These are phyloP conservation scores for Iris macrosiphon DNA, from an alignment of 106 monocot species.

Conservation along the genomic window DNA sequence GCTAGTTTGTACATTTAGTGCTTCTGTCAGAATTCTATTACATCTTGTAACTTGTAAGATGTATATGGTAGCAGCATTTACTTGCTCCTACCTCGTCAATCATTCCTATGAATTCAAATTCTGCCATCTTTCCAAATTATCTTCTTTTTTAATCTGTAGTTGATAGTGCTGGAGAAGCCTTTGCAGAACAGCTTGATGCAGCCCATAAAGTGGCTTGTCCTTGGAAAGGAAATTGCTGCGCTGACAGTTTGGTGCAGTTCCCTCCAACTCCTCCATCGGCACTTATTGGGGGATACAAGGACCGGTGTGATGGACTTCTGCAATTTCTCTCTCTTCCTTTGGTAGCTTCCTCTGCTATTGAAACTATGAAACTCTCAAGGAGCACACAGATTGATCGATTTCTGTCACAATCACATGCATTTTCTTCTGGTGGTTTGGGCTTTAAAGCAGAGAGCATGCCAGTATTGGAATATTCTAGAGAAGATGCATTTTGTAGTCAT, in stretches of 20 bases:
- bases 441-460: slow-evolving; percentile 44
- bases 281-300: slow-evolving; percentile 86
- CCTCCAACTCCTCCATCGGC: slow-evolving; percentile 67
- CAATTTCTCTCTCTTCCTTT: slow-evolving; percentile 74
- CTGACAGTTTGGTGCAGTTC: slow-evolving; percentile 93
- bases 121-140: slow-evolving; percentile 1
- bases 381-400: slow-evolving; percentile 62
- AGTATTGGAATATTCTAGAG: slow-evolving; percentile 28
- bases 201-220: slow-evolving; percentile 62
- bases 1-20: no score
- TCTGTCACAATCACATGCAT: slow-evolving; percentile 46
- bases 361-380: slow-evolving; percentile 65
- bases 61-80: no score
- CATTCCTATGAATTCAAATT: neutral
- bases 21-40: no score
- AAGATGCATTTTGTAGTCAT: slow-evolving; percentile 45
- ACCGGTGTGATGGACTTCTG: slow-evolving; percentile 83
- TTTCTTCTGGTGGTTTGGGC: slow-evolving; percentile 48
- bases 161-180: slow-evolving; percentile 44
- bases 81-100: neutral
- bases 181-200: slow-evolving; percentile 60
- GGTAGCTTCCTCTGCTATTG: slow-evolving; percentile 67
- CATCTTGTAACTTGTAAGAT: no score
- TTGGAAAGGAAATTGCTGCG: slow-evolving; percentile 92
- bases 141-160: slow-evolving; percentile 24